Conservation (phyloP, 768 basidiomycete genomes). For the Cubamyces sp. region DNA sequence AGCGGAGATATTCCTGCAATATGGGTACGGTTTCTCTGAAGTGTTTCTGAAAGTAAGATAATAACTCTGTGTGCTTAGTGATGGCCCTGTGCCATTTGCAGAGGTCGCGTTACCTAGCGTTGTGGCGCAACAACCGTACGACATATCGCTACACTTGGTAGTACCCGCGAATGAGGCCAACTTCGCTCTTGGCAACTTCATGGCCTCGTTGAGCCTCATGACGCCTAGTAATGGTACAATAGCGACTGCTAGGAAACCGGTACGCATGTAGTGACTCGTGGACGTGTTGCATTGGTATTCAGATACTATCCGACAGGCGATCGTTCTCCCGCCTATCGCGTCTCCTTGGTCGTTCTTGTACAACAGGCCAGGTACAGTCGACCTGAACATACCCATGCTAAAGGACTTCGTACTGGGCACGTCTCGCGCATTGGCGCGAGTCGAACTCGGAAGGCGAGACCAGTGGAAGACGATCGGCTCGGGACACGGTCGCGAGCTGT, state of each 20-base stretch:
- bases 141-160: conserved; percentile 66
- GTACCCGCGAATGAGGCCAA: conserved; percentile 72
- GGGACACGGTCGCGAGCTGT: conserved; percentile 76
- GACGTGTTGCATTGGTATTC: neutral
- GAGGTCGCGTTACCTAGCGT: conserved; percentile 54
- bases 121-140: conserved; percentile 68
- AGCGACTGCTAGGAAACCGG: conserved; percentile 61
- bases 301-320: conserved; percentile 48
- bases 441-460: conserved; percentile 78
- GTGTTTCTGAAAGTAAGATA: neutral
- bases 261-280: conserved; percentile 41
- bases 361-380: conserved; percentile 44
- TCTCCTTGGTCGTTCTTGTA: conserved; percentile 43
- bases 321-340: conserved; percentile 50
- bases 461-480: conserved; percentile 69
- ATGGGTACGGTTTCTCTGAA: conserved; percentile 55
- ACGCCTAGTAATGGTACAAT: conserved; percentile 69
- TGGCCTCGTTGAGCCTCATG: conserved; percentile 66
- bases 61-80: conserved; percentile 45
- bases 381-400: conserved; percentile 62
- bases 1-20: conserved; percentile 70
- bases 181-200: conserved; percentile 82
- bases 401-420: conserved; percentile 53
- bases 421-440: conserved; percentile 53
- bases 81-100: conserved; percentile 68